A percentile compares a stretch with the other conserved stretches of the same genome.
Conservation (phyloP, 2,329 filamentous ascomycete genomes). For the Colletotrichum costaricense region DNA sequence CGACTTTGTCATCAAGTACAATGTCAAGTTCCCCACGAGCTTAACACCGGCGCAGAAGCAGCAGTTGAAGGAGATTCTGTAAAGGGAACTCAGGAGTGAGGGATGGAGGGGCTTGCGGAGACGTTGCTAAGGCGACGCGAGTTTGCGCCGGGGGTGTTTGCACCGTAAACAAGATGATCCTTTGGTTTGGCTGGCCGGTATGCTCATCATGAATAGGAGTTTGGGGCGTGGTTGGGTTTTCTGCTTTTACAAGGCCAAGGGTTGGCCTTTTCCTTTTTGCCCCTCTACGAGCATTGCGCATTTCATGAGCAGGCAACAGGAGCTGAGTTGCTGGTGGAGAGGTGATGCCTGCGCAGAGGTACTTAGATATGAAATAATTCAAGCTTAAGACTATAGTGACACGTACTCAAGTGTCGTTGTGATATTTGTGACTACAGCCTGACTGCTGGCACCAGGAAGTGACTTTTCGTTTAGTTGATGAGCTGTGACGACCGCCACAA, state of each 20-base stretch:
- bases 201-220: slow-evolving; percentile 29
- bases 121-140: neutral
- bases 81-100: slow-evolving; percentile 36
- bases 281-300: slow-evolving; percentile 10
- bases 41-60: slow-evolving; percentile 84
- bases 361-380: slow-evolving; percentile 27
- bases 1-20: slow-evolving; percentile 89
- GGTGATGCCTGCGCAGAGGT: slow-evolving; percentile 7
- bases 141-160: too few species aligned
- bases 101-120: neutral
- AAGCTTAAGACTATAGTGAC: neutral
- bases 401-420: neutral
- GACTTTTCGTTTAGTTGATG: too few species aligned
- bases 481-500: too few species aligned
- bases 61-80: slow-evolving; percentile 82
- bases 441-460: too few species aligned
- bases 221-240: slow-evolving; percentile 1
- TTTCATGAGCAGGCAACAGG: neutral
- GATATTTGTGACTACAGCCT: too few species aligned
- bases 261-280: neutral
- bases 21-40: slow-evolving; percentile 89
- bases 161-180: slow-evolving; percentile 1
- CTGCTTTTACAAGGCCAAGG: neutral
- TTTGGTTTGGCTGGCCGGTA: neutral
- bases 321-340: neutral